Conservation (phyloP, 2,329 filamentous ascomycete species). For the Penicillium sp. region DNA sequence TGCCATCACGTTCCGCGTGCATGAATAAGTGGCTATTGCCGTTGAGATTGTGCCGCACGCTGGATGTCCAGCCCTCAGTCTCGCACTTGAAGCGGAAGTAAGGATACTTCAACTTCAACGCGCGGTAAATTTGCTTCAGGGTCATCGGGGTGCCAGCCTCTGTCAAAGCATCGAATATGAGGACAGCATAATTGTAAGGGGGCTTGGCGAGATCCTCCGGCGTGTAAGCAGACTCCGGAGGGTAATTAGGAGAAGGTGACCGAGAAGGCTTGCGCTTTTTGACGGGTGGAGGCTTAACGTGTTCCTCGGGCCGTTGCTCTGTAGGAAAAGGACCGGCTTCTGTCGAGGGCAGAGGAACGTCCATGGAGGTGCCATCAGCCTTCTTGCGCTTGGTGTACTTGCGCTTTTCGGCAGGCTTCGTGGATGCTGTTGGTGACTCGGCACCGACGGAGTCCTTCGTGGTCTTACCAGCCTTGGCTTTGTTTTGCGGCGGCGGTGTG, state of each 20-base stretch:
- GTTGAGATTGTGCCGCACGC: constrained; percentile 59
- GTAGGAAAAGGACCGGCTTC: constrained; percentile 36
- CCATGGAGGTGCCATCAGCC: constrained; percentile 37
- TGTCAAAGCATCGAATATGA: constrained; percentile 59
- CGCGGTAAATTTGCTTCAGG: constrained; percentile 60
- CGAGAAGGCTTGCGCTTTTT: constrained; percentile 51
- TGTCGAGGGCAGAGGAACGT: constrained; percentile 40
- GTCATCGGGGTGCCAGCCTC: constrained; percentile 55
- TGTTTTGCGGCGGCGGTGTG: constrained; percentile 36
- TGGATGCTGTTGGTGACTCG: constrained; percentile 29
- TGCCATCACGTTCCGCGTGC: constrained; percentile 56
- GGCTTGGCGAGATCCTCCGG: constrained; percentile 59
- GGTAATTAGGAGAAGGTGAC: constrained; percentile 58
- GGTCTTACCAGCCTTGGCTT: constrained; percentile 29
- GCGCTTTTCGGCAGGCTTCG: constrained; percentile 42
- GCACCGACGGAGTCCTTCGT: constrained; percentile 30
- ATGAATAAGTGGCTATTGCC: constrained; percentile 54
- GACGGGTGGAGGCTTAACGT: constrained; percentile 41
- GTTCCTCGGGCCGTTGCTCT: constrained; percentile 38
- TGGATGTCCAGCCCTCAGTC: constrained; percentile 61
- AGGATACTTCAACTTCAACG: constrained; percentile 57
- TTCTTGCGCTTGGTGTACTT: constrained; percentile 48
- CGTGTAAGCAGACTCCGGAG: constrained; percentile 53
- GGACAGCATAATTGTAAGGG: constrained; percentile 56
- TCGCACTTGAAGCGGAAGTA: constrained; percentile 58